Base-by-base conservation (phyloP, 495 filamentous ascomycete genomes). In the Neurospora cerealis region DNA sequence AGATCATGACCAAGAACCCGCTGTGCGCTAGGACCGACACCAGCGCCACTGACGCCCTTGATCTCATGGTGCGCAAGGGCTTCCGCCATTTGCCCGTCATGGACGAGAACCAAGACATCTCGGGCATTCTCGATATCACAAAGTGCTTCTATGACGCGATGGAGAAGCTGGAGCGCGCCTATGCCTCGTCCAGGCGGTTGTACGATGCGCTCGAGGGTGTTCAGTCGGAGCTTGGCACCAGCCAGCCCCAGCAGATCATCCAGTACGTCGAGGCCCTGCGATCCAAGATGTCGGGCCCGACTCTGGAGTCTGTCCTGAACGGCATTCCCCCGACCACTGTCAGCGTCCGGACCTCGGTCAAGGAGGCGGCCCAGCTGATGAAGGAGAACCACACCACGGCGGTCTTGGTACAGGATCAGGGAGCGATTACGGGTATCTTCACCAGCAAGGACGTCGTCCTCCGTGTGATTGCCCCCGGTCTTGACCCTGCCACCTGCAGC, bases 121-220 rank as follows among this genome's bases (percentile, higher is more conserved):
- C 95, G 21, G 96, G 96, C 84, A 94, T 99, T 75, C 87, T 99
- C 66, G 96, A 99, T 86, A 99, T 99, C 79, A 99, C 96, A 37
- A 99, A 98, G 83, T 99, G 96, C 84, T 99, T 99, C 84, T 99
- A 99, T 81, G 96, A 99, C 85, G 96, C 96, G 54, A 99, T 99
- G 96, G 96, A 99, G 86, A 99, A 99, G 84, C 82, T 99, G 73
- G 96, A 99, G 83, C 90, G 96, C 69, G 96, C 96, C 24, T 99
- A 99, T 82, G 92, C 93, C 79, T 98, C 96, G 46, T 98, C 96
- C 19, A 88, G 95, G 66, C 96, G 97, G 80, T 87, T 99, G 15
- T 98, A 99, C 80, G 96, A 98, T 86, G 96, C 96, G 41, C 85
- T 99, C 75, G 96, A 99, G 81, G 96, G 96, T 80, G 96, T 99